Base-by-base conservation (phyloP, 208 protist species). In the Trypanosoma lewisi region DNA sequence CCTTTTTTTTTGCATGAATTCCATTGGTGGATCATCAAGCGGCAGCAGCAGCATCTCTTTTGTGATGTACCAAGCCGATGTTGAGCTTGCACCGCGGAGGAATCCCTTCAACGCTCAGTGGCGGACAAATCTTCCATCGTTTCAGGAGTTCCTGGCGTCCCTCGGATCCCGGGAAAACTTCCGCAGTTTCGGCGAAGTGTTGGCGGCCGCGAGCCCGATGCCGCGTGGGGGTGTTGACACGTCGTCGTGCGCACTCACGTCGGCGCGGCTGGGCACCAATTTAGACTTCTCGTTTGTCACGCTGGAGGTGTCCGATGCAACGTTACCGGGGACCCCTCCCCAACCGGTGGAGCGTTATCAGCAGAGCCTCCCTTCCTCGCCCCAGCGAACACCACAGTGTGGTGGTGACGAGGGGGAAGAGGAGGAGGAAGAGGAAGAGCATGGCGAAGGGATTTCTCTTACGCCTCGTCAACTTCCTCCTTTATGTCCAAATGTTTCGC, bases 221-320 rank as follows among this genome's bases (percentile, higher is more conserved):
- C 6, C 52, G 2, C 47, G 44, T 11, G 48, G 27, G 2, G 36
- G 37, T 23, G 11, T 21, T 21, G 36, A 31, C n/a, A n/a, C n/a
- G 16, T 19, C 41, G 19, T 14, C 41, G 11, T 45, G 41, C 19
- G 50, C 31, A 12, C 23, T 57, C 1, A 56, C 2, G 2, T 58
- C 59, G 5, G 23, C 67, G n/a, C 60, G n/a, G 36, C 8, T 34
- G n/a, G 12, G 12, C 3, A 14, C 11, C 3, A 42, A 48, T 28
- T 25, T 23, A 25, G 68, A 74, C 25, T 67, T 67, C 31, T 74
- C 68, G 9, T 67, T 67, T 55, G 7, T 58, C 9, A 64, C 68
- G 1, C 12, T 74, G 17, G 68, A 74, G n/a, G 39, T 69, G 27
- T 67, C 60, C 44, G 60, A 59, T 11, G 14, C 44, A 25, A 74